Base-by-base conservation (phyloP, 2,329 filamentous ascomycete genomes). In the Aspergillus ochraceoroseus region DNA sequence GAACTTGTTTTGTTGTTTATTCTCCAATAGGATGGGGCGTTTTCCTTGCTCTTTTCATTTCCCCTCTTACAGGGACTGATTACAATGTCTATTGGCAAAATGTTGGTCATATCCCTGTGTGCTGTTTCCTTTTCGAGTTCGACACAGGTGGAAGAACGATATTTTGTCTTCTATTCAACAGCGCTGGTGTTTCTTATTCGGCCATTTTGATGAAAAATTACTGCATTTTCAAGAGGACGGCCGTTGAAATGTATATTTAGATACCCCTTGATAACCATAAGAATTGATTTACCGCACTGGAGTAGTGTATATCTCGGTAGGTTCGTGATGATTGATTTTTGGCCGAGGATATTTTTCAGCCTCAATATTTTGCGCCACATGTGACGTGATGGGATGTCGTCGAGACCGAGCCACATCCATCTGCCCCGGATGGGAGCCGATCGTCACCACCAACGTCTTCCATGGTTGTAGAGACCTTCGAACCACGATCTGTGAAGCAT, bases 181-280 rank as follows among this genome's bases (percentile, higher is more conserved):
- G 22, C 23, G 18, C 38, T 20, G 43, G 44, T 41, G 44, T 45
- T 44, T 44, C 28, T 12, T 46, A 23, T 41, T 35, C 20, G 41
- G 23, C 34, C 35, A 25, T n/a, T 38, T 38, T 41, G 36, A 22
- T 29, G 39, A 22, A 27, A 32, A 26, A 39, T 39, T 37, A 32
- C 28, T 39, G 28, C 28, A 30, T 43, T 18, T 31, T 31, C 32
- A 35, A 28, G 25, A 40, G 27, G 34, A 43, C 26, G 42, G 37
- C 32, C 44, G 41, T 44, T 40, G 46, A 45, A n/a, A 48, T 58
- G 53, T 59, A 57, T 46, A 51, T 52, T 57, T 59, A 61, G 58
- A 61, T 61, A 61, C 58, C 58, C 58, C 47, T 52, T 55, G 43
- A 49, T 51, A 36, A 36, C 43, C 38, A 48, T 41, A 32, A 26